These are phyloP conservation scores for Solanum sitiens DNA, from an alignment of 257 asterid genomes.

Conservation along the genomic window DNA sequence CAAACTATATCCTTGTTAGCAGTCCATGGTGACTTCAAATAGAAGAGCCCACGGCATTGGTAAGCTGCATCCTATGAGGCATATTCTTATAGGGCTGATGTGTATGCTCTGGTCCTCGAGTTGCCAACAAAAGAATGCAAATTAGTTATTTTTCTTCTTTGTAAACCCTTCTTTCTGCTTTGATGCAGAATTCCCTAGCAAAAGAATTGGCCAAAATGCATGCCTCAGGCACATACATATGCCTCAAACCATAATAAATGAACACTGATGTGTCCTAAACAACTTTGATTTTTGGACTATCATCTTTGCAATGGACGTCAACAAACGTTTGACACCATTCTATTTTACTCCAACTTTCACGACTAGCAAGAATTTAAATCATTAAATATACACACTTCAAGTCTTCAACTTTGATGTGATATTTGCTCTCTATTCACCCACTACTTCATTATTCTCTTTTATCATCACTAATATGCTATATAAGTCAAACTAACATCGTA, in stretches of 20 bases:
- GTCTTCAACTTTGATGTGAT: not conserved
- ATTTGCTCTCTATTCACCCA: not conserved
- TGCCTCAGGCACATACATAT: not conserved
- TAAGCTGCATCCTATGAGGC: not conserved
- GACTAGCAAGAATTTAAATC: not conserved
- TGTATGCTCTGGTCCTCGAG: not conserved
- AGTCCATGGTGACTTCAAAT: not conserved
- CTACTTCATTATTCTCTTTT: not conserved
- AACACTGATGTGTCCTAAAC: not conserved
- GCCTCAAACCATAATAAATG: not conserved
- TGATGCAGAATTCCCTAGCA: not conserved
- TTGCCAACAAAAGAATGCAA: not conserved
- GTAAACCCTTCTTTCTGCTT: not conserved
- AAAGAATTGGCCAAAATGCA: not conserved
- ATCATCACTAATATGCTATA: not conserved
- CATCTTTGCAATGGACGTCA: not conserved
- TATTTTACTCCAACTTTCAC: not conserved
- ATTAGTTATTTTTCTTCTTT: not conserved
- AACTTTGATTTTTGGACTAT: not conserved
- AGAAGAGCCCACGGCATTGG: not conserved
- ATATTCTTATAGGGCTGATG: not conserved
- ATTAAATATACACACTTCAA: not conserved
- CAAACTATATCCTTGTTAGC: not conserved
- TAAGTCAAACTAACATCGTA: not conserved
- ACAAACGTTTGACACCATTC: not conserved